A percentile compares a stretch with the other conserved stretches of the same genome.
These are phyloP conservation scores for Aspergillus aculeatus DNA, from an alignment of 2,329 filamentous ascomycete species.

Conservation along the genomic window DNA sequence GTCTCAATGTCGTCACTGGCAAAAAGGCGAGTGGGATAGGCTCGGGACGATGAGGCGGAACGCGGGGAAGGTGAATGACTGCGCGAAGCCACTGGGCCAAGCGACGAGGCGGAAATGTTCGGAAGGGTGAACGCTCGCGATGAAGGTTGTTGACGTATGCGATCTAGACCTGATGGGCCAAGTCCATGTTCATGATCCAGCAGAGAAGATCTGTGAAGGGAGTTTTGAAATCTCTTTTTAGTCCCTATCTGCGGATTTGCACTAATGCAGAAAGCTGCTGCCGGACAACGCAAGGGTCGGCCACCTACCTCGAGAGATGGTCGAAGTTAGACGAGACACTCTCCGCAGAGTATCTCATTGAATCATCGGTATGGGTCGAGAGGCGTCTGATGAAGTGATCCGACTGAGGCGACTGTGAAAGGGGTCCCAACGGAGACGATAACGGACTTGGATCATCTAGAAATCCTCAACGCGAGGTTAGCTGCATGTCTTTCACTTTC, in stretches of 20 bases:
- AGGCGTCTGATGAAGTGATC: slow-evolving; percentile 48
- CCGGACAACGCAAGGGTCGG: slow-evolving; percentile 18
- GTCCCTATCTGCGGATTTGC: slow-evolving; percentile 9
- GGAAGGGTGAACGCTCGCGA: slow-evolving; percentile 65
- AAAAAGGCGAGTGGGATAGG: slow-evolving; percentile 55
- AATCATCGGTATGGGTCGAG: slow-evolving; percentile 53
- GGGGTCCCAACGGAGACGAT: slow-evolving; percentile 38
- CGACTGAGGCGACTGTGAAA: slow-evolving; percentile 37
- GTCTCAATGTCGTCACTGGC: slow-evolving; percentile 69
- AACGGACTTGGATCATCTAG: slow-evolving; percentile 42
- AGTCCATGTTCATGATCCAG: slow-evolving; percentile 87
- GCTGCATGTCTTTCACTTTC: slow-evolving; percentile 6
- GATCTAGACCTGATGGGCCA: slow-evolving; percentile 80
- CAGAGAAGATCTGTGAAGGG: slow-evolving; percentile 66
- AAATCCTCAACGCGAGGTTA: slow-evolving; percentile 15
- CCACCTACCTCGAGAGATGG: slow-evolving; percentile 68
- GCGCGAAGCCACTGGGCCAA: slow-evolving; percentile 58
- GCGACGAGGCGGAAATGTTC: slow-evolving; percentile 62
- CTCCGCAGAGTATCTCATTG: slow-evolving; percentile 74
- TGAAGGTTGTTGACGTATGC: slow-evolving; percentile 82
- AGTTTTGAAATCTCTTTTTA: slow-evolving; percentile 17
- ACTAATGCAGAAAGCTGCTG: background rate
- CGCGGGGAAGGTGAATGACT: slow-evolving; percentile 71
- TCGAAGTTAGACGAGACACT: slow-evolving; percentile 67
- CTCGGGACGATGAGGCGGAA: slow-evolving; percentile 57